Base-by-base conservation (phyloP, 441 rosid genomes). In the Hura crepitans region DNA sequence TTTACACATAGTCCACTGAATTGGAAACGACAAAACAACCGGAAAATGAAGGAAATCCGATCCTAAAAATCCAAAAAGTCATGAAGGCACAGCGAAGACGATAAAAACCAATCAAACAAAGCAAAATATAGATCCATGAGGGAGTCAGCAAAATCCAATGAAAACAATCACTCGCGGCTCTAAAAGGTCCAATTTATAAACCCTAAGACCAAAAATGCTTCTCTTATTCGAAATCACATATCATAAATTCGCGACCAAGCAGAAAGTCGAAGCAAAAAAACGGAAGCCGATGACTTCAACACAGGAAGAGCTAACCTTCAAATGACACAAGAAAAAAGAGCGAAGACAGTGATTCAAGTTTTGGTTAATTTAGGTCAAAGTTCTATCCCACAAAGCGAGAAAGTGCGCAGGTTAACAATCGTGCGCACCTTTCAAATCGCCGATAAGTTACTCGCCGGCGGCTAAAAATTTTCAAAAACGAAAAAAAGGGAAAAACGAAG, bases 121-220 rank as follows among this genome's bases (percentile, higher is more conserved):
- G 75, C 74, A 79, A 80, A 75, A 68, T 43, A 78, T 67, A 89
- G 98, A 91, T 93, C 96, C 80, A 75, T 46, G 31, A 74, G 74
- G 72, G 23, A 49, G 72, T 23, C 54, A 45, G 69, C 59, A 59
- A 70, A 70, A 67, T 60, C 54, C 61, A 75, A 80, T 75, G 46
- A 45, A 54, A n/a, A 76, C 78, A 85, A 72, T 75, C 57, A 64
- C 82, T 67, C 15, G 77, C 81, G 55, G 83, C 82, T 77, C 78
- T 22, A 42, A 78, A 80, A 79, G 35, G 79, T 69, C 77, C 74
- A 77, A 74, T 69, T 50, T 18, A 53, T 68, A 62, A 84, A 80
- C 76, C 82, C 81, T 81, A 82, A 56, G 53, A 43, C 69, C 8
- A 39, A 31, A 30, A 77, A 50, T 9, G 72, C 78, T 77, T 73